Base-by-base conservation (phyloP, 345 rosid genomes). In the Toxicodendron radicans region DNA sequence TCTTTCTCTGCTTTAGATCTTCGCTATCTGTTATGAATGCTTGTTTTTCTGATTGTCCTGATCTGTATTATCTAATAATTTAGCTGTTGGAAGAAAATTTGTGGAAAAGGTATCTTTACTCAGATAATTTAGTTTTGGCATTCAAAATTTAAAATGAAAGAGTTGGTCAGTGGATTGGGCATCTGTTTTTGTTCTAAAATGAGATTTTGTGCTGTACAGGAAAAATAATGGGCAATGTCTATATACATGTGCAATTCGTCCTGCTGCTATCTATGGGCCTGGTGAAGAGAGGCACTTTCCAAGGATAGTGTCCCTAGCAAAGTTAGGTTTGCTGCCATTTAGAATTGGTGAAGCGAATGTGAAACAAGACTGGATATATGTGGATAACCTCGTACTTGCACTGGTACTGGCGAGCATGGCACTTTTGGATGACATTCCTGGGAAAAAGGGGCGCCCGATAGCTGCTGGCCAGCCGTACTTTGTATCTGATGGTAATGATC, bases 391-490 rank as follows among this genome's bases (percentile, higher is more conserved):
- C 79, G 95, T 91, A 54, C 84, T 91, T 68, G 94, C 97, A 6
- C 79, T 92, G 67, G 77, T 92, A 66, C 72, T 88, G 78, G 97
- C 97, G 14, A 91, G 99, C 79, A 92, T 92, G 99, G 97, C 94
- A 59, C 95, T 92, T 68, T 79, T 90, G 83, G 93, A 92, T 79
- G 87, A 90, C 82, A 86, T 95, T 83, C 93, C 94, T 12, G 90
- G 91, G n/a, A 86, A 76, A 77, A 81, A 79, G 80, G 89, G 89
- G 23, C 73, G 20, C 13, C 92, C 99, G 2, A 85, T 90, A 0
- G 99, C 97, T 75, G 91, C 97, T 79, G 97, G 97, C 68, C 95
- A 92, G 77, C 89, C 97, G 30, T 95, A 95, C 80, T 95, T 95
- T 43, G 90, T 92, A 76, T 95, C 95, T 54, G 99, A 95, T 78